phyloP scores from a whole-genome alignment of 441 rosid species.

The Jatropha multifida region DNA sequence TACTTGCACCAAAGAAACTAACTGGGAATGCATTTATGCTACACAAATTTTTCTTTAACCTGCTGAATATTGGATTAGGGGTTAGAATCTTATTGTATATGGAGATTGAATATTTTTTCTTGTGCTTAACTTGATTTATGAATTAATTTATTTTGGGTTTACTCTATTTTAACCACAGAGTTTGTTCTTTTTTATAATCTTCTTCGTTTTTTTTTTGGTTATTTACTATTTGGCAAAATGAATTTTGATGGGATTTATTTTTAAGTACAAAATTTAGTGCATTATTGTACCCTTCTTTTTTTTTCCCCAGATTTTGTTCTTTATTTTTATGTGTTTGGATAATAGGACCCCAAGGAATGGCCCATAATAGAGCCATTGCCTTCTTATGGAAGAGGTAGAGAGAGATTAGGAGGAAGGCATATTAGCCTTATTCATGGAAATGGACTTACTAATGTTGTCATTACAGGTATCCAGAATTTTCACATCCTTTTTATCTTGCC shows the following conservation, averaged over 20 bases:
- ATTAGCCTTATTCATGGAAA: constrained; percentile 95
- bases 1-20: neutral
- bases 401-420: constrained; percentile 88
- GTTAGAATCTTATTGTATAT: no score
- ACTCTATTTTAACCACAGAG: neutral
- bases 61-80: neutral
- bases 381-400: constrained; percentile 98
- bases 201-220: no score
- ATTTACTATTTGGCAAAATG: neutral
- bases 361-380: constrained; percentile 85
- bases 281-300: neutral
- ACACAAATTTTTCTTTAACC: neutral
- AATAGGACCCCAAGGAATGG: constrained; percentile 76
- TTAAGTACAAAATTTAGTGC: neutral
- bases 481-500: neutral
- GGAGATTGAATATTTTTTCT: neutral
- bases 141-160: neutral
- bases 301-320: neutral
- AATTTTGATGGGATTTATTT: neutral
- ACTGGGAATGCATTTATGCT: neutral
- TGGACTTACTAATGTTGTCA: constrained; percentile 69
- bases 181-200: neutral
- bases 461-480: constrained; percentile 24
- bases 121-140: neutral
- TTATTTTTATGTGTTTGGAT: constrained; percentile 21